These are phyloP conservation scores for Blastobotrys arbuscula DNA, from an alignment of 1,139 yeast species.

Conservation along the genomic window DNA sequence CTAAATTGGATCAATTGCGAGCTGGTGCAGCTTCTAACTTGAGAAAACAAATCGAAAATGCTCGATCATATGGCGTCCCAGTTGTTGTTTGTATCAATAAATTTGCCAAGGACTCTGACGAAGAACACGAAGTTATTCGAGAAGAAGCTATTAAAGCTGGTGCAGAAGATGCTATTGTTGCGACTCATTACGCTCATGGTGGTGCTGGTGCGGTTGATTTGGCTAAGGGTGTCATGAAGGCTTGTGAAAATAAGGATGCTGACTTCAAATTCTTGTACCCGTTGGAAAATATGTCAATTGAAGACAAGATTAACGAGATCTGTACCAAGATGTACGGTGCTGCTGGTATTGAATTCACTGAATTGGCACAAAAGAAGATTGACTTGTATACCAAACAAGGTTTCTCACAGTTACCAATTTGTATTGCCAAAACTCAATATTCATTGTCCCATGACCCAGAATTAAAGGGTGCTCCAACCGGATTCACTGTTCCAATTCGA, in stretches of 20 bases:
- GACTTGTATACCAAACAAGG: conserved; percentile 85
- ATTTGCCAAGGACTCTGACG: conserved; percentile 79
- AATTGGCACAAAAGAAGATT: conserved; percentile 79
- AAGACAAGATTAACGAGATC: conserved; percentile 74
- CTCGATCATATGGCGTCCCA: conserved; percentile 79
- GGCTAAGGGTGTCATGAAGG: conserved; percentile 78
- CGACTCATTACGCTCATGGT: conserved; percentile 98
- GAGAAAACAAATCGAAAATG: conserved; percentile 87
- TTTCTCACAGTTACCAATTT: conserved; percentile 84
- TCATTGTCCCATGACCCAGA: conserved; percentile 91
- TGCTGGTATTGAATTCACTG: conserved; percentile 76
- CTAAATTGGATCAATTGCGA: conserved; percentile 76
- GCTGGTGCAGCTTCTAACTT: conserved; percentile 84
- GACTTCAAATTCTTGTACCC: conserved; percentile 72
- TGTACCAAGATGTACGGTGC: conserved; percentile 96
- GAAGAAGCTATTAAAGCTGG: conserved; percentile 87
- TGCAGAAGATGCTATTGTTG: conserved; percentile 86
- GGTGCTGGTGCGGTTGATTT: conserved; percentile 89
- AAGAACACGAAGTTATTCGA: conserved; percentile 77
- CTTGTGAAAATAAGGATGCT: conserved; percentile 47
- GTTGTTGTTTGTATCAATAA: conserved; percentile 95
- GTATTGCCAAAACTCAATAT: conserved; percentile 97
- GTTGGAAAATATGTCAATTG: conserved; percentile 59
- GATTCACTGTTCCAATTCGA: conserved; percentile 88
- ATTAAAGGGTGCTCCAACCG: conserved; percentile 94